Base-by-base conservation (phyloP, 2,329 filamentous ascomycete species). In the Zelopaecilomyces penicillatus region DNA sequence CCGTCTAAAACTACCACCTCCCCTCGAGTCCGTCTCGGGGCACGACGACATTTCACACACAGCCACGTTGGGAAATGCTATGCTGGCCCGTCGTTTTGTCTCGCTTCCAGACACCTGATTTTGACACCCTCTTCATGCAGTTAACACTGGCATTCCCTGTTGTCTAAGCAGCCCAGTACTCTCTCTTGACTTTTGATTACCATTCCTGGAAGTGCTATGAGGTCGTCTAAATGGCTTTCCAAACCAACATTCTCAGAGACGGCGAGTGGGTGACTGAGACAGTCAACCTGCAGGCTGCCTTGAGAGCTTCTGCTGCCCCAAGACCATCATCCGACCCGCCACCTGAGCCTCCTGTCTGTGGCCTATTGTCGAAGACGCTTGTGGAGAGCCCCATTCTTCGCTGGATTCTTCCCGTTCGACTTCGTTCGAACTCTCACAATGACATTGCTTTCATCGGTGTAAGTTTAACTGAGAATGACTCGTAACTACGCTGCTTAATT, bases 391-490 rank as follows among this genome's bases (percentile, higher is more conserved):
- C 90, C 2, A 70, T 85, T 32, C 75, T 84, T 45, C 83, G 83
- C 57, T 85, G 78, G 70, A 83, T 96, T 37, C 68, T 95, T 10
- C 86, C 89, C 9, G 87, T 83, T n/a, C 79, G 83, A 48, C 70
- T 97, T 47, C 77, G 90, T 46, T 82, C 82, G 44, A 71, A 73
- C 42, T 65, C 73, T 37, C 72, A 81, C 48, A 89, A 93, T 54
- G 90, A 97, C 66, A 79, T 96, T 51, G 83, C 90, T 33, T 88
- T 95, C 55, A 75, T 98, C 46, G 87, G 89, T 43, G 82, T 85
- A 71, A 65, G 80, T 74, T 33, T 26, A n/a, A n/a, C n/a, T n/a
- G n/a, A n/a, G 7, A 11, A 5, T 36, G 12, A 12, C 34, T 37
- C 6, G n/a, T 27, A n/a, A 9, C 35, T 29, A 11, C 37, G 7